phyloP scores from a whole-genome alignment of 164 flowering plant genomes.

The grape (Vitis vinifera) region DNA sequence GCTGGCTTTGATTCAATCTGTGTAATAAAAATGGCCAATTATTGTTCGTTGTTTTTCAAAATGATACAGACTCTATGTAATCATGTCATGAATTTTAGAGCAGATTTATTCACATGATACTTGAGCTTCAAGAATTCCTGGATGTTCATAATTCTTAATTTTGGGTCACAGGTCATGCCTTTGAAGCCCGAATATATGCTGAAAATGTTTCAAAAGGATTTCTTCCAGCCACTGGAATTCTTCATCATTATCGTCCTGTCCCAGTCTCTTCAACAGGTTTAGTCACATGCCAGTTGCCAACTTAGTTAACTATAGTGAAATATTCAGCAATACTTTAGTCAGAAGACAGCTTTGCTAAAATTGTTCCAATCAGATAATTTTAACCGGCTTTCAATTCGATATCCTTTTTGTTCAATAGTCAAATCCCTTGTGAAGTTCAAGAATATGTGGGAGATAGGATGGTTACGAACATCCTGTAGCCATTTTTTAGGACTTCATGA shows the following conservation, averaged over 20 bases:
- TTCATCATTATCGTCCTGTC: constrained; percentile 86
- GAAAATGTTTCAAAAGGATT: constrained; percentile 98
- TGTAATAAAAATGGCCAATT: no score
- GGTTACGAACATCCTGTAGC: not conserved
- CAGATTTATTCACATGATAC: not conserved
- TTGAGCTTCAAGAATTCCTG: not conserved
- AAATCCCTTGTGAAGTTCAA: not conserved
- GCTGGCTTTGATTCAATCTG: no score
- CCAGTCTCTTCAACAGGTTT: constrained; percentile 72
- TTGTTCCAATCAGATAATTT: not conserved
- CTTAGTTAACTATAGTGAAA: not conserved
- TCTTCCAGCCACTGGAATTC: constrained; percentile 96
- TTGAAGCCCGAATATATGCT: constrained; percentile 98
- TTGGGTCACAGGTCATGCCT: constrained; percentile 78
- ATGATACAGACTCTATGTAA: not conserved
- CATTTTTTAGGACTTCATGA: not conserved
- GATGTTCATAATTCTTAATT: not conserved
- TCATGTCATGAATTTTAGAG: not conserved
- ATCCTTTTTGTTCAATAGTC: not conserved
- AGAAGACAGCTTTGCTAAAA: not conserved
- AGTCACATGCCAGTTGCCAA: constrained; percentile 9
- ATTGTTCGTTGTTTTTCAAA: no score
- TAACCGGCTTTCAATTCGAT: not conserved
- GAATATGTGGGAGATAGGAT: not conserved
- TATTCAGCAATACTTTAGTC: not conserved